Evolutionary conservation across 306 rosid genomes (phyloP).

Genomic region (Vigna unguiculata): DNA sequence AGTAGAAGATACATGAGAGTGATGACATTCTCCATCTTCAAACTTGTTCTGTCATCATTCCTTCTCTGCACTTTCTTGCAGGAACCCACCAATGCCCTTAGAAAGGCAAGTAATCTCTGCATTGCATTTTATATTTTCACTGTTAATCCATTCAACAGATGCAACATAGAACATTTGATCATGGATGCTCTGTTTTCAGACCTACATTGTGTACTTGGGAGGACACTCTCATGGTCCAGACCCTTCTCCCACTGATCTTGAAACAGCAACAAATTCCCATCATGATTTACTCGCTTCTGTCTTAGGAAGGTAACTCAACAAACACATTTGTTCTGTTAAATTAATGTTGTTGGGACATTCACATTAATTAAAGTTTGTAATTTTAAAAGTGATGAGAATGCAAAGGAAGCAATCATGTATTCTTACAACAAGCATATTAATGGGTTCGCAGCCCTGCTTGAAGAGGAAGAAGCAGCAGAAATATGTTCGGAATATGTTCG

Average conservation of each 20-base stretch:
- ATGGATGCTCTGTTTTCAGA: not conserved
- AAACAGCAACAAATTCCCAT: conserved; percentile 40
- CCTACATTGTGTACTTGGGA: not conserved
- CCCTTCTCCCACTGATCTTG: conserved; percentile 37
- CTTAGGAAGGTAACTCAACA: conserved; percentile 35
- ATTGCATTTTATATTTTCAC: not conserved
- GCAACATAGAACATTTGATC: not conserved
- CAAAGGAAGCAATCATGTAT: conserved; percentile 46
- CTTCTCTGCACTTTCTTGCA: conserved; percentile 21
- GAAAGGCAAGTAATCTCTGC: conserved; percentile 22
- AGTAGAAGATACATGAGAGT: not conserved
- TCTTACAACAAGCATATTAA: conserved; percentile 65
- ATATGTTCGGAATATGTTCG: too few species aligned
- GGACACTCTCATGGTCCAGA: conserved; percentile 43
- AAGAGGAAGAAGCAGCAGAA: conserved; percentile 53
- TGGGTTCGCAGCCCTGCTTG: conserved; percentile 75
- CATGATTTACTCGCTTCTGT: conserved; percentile 38
- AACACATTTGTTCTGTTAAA: too few species aligned
- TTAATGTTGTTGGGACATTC: not conserved
- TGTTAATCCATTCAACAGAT: too few species aligned
- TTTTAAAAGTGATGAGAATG: not conserved
- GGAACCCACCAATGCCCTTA: conserved; percentile 33
- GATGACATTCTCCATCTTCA: conserved; percentile 12
- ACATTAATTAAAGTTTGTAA: not conserved
- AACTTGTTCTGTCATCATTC: conserved; percentile 15